phyloP scores from a whole-genome alignment of 1,139 yeast species.

The Geotrichum reessii region DNA sequence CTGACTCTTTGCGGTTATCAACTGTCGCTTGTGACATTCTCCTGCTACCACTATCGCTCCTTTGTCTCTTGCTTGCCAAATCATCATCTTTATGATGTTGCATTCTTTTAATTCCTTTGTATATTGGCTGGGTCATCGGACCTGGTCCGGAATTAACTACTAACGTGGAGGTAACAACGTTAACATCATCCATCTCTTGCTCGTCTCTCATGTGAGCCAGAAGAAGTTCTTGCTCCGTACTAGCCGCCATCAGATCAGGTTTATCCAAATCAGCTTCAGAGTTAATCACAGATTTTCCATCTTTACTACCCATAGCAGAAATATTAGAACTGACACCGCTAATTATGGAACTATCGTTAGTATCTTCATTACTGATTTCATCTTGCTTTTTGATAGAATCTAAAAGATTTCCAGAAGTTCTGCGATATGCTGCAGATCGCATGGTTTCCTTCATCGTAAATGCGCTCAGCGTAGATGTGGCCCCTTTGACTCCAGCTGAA shows the following conservation, averaged over 20 bases:
- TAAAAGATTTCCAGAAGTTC: not conserved
- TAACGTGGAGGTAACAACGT: constrained; percentile 14
- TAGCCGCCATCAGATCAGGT: not conserved
- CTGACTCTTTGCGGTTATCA: not conserved
- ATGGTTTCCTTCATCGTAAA: constrained; percentile 18
- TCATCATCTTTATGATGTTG: not conserved
- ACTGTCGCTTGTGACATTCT: not conserved
- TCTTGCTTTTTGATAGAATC: not conserved
- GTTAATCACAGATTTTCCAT: not conserved
- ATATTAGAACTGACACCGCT: not conserved
- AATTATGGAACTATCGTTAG: not conserved
- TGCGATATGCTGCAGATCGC: constrained; percentile 13
- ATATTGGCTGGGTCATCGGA: constrained; percentile 8
- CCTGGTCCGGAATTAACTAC: constrained; percentile 7
- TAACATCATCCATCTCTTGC: constrained; percentile 19
- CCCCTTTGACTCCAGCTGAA: constrained; percentile 18
- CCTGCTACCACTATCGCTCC: not conserved
- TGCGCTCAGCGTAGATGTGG: constrained; percentile 16
- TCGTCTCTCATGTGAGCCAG: constrained; percentile 19
- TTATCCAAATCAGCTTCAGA: not conserved
- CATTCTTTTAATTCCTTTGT: not conserved
- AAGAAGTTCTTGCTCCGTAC: constrained; percentile 15
- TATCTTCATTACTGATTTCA: not conserved
- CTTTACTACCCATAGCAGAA: not conserved
- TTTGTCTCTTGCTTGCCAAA: not conserved